Base-by-base conservation (phyloP, 805 yeast species). In the Diddensiella santjacobensis region DNA sequence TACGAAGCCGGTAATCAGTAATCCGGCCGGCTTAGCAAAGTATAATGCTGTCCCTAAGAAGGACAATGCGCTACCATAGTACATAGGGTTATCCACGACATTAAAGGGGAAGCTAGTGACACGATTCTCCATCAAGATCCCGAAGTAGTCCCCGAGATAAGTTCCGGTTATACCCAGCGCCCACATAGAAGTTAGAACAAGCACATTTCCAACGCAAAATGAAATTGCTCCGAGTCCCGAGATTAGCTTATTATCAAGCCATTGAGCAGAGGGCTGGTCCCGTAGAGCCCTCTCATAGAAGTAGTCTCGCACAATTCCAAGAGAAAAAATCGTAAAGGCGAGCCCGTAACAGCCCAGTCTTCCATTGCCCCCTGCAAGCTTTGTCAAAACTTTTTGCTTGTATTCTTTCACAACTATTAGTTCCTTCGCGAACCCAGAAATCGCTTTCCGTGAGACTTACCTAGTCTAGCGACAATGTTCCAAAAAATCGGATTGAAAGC, bases 101-200 rank as follows among this genome's bases (percentile, higher is more conserved):
- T 83, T 90, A 77, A 93, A 93, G 13, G 99, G 99, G 77, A 93
- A 93, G 1, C 85, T 81, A 15, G 91, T 84, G 51, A 93, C 96
- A 62, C 96, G 78, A 55, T 86, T 79, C 53, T 83, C 81, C 93
- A 91, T 93, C 59, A 93, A 76, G 60, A 93, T 90, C 1, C 98
- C 98, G 68, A 93, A 93, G 70, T 93, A 95, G 67, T 93, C 99
- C 38, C 99, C 99, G 52, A 93, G 71, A 62, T 93, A 93, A 8
- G 99, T 93, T 20, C 99, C 99, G 11, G 96, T 91, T 52, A 93
- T 80, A 20, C 99, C 99, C 55, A 93, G 74, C 11, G 84, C 84
- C 71, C 80, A 91, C 98, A 93, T 91, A 19, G 96, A 87, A 24
- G 82, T 69, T 26, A 85, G 55, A 2, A 90, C 98, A 45, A 93